These are phyloP conservation scores for Stagonosporopsis cucurbitacearum DNA, from an alignment of 2,329 filamentous ascomycete species.

Conservation along the genomic window DNA sequence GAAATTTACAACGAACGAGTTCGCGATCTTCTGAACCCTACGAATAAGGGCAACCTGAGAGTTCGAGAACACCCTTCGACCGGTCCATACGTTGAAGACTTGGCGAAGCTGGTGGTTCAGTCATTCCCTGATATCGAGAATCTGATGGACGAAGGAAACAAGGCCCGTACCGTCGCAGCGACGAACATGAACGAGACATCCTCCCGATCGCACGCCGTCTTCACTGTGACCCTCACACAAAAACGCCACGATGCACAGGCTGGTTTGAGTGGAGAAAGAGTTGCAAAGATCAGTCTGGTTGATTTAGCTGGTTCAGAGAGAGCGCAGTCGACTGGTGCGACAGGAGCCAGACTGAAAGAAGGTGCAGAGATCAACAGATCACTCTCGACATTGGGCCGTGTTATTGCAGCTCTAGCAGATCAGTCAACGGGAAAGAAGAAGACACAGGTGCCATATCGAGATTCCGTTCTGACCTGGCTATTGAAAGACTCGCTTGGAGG, in stretches of 20 bases:
- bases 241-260: slow-evolving; percentile 91
- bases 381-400: slow-evolving; percentile 92
- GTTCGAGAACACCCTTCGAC: slow-evolving; percentile 98
- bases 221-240: slow-evolving; percentile 93
- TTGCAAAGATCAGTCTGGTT: slow-evolving; percentile 96
- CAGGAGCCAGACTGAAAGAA: slow-evolving; percentile 92
- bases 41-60: slow-evolving; percentile 94
- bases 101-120: slow-evolving; percentile 91
- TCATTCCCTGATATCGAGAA: slow-evolving; percentile 96
- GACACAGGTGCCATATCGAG: slow-evolving; percentile 90
- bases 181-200: slow-evolving; percentile 99
- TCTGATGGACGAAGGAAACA: slow-evolving; percentile 99
- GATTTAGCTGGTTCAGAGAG: slow-evolving; percentile 97
- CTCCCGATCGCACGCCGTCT: slow-evolving; percentile 96
- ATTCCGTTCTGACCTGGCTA: slow-evolving; percentile 95
- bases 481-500: slow-evolving; percentile 96
- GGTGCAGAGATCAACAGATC: slow-evolving; percentile 98
- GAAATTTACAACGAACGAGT: slow-evolving; percentile 99
- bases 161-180: slow-evolving; percentile 94
- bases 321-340: slow-evolving; percentile 96
- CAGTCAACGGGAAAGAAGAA: slow-evolving; percentile 83
- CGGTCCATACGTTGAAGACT: slow-evolving; percentile 96
- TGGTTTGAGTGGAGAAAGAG: slow-evolving; percentile 96
- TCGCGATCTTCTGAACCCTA: slow-evolving; percentile 90
- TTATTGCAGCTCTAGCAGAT: slow-evolving; percentile 94